Base-by-base conservation (phyloP, 2,329 filamentous ascomycete genomes). In the Basipetospora chlamydospora region DNA sequence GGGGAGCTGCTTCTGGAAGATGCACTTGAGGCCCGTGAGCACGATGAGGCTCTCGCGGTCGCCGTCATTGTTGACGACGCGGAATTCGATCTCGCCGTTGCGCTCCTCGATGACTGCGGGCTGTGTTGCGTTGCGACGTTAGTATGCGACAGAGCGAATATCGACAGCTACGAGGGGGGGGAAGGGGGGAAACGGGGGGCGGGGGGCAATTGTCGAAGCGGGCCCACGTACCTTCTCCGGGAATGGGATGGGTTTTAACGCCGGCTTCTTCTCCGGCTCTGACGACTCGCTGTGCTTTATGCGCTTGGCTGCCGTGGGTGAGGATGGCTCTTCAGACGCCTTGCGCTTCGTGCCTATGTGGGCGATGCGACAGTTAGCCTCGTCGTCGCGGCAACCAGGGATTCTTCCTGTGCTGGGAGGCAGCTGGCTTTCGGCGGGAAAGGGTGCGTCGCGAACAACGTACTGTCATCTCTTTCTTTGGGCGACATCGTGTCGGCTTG, bases 1-100 rank as follows among this genome's bases (percentile, higher is more conserved):
- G 0, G 90, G 90, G 5, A 98, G 67, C 53, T 98, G 90, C 49
- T 96, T 96, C 55, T 98, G 90, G 50, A 98, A 96, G 45, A 98
- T 92, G 53, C 87, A 94, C 55, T 96, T 98, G 38, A 98, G 66
- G 11, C 90, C 90, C 0, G 88, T 95, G 41, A 98, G 67, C 47
- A 98, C 92, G 51, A 96, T 92, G 46, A 87, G 77, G 52, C 83
- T 92, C 50, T 94, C 85, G 44, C 80, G 73, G 26, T 77, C 70
- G 49, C 82, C 81, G 52, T 98, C 90, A 53, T 98, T 98, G 66
- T 96, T 96, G 49, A 98, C 90, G 6, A 96, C 90, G 33, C 87
- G 79, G 56, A 96, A 96, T 56, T 96, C 86, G 47, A 98, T 96
- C 45, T 93, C 84, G 51, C 87, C 86, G 51, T 79, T 82, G 49